Evolutionary conservation across 805 yeast species (phyloP), one percentile per base, ranked within the genome.

Genomic region (Blastobotrys mokoenaii): DNA sequence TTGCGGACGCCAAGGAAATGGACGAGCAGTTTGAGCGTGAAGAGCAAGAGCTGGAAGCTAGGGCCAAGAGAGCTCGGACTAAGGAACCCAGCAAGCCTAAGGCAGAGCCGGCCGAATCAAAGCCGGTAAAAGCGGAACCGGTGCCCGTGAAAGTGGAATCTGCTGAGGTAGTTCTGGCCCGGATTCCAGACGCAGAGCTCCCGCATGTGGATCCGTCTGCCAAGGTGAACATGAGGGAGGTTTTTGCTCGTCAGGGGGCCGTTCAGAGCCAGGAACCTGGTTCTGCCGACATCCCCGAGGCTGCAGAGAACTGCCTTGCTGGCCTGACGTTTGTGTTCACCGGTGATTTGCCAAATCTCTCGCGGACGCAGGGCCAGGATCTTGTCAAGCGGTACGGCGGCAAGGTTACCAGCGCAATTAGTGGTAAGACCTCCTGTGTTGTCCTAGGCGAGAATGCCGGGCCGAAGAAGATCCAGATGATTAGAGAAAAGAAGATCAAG

Each of bases 401-500:
- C 3, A 80, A 80, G 55, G 95, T 90, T 14, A 85, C 68, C 0
- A 79, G 85, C 54, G 76, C 95, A 0, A 82, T 90, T 20, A 84
- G 93, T 45, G 78, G 86, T 10, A 85, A 82, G 57, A 93, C 98
- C 0, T 76, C 87, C 18, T 70, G 88, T 39, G 95, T 90, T 1
- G 97, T 93, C 1, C 71, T 93, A 27, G 98, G 98, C 6, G 87
- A 75, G 43, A 97, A 93, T 53, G 97, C 98, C 2, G 98, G 98
- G 0, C 97, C 97, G 2, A 79, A 87, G n/a, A 93, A 93, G 63
- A 78, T 93, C 37, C 77, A 77, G 55, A 85, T 81, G 57, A 90
- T 94, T 52, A 81, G 77, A 55, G 76, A 78, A 43, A 68, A 80
- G 51, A 74, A 76, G 7, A 77, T 86, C 45, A 89, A 89, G 64